A percentile compares a stretch with the other conserved stretches of the same genome.
These are phyloP conservation scores for Ilyonectria robusta DNA, from an alignment of 2,329 filamentous ascomycete genomes.

Conservation along the genomic window DNA sequence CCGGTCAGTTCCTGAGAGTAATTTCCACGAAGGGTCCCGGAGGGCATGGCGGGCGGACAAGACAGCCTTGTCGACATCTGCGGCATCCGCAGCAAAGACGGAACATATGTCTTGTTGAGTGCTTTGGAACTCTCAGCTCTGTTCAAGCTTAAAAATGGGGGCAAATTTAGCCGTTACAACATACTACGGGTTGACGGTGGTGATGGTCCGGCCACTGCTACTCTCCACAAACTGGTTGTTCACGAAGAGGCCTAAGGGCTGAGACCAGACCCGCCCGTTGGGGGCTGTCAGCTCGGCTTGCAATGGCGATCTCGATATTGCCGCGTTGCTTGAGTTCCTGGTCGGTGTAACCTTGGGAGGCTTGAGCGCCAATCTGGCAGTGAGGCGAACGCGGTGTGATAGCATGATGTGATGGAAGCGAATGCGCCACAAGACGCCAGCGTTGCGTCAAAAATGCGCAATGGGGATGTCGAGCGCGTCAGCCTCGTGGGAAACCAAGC, in stretches of 20 bases:
- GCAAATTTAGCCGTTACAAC: slow-evolving; percentile 34
- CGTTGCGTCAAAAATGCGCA: slow-evolving; percentile 4
- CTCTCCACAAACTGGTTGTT: slow-evolving; percentile 27
- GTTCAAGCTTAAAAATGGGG: no score
- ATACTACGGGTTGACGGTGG: slow-evolving; percentile 79
- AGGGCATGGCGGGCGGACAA: slow-evolving; percentile 78
- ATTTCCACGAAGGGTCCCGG: slow-evolving; percentile 72
- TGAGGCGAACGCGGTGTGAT: slow-evolving; percentile 3
- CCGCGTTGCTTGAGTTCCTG: not conserved
- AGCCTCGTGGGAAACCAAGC: slow-evolving; percentile 19
- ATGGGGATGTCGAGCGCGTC: slow-evolving; percentile 16
- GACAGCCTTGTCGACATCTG: slow-evolving; percentile 80
- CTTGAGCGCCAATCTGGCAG: slow-evolving; percentile 3
- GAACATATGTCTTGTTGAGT: slow-evolving; percentile 77
- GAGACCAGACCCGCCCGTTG: slow-evolving; percentile 79
- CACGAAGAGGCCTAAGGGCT: slow-evolving; percentile 62
- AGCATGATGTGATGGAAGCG: slow-evolving; percentile 19
- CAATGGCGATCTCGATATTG: slow-evolving; percentile 30
- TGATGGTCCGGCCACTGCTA: slow-evolving; percentile 55
- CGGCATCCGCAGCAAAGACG: slow-evolving; percentile 76
- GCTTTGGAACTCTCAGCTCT: slow-evolving; percentile 41
- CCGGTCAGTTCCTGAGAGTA: slow-evolving; percentile 76
- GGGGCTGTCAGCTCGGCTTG: slow-evolving; percentile 78
- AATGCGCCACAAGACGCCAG: slow-evolving; percentile 8
- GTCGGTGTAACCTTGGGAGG: not conserved